A percentile compares a stretch with the other conserved stretches of the same genome.
Evolutionary conservation across 2,329 filamentous ascomycete genomes (phyloP).

Genomic region (Colletotrichum orchidophilum): DNA sequence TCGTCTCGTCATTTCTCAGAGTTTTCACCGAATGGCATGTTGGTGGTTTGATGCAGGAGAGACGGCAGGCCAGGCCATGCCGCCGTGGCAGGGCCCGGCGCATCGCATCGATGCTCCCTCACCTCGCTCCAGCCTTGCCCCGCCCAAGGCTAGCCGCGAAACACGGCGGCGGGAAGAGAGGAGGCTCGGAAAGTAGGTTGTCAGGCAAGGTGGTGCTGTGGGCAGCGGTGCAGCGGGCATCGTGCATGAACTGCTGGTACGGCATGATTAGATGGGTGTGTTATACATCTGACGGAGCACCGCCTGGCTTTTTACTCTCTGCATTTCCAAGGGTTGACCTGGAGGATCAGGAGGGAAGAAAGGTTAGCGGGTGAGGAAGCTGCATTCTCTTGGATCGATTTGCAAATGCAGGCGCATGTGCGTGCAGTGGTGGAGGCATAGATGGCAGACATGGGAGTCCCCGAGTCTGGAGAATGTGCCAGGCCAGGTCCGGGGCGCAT

Average conservation of each 20-base stretch:
- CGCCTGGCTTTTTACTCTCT: neutral
- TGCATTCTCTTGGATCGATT: slow-evolving; percentile 10
- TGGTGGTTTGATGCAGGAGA: slow-evolving; percentile 19
- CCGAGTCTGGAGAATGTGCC: slow-evolving; percentile 9
- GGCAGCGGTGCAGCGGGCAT: slow-evolving; percentile 29
- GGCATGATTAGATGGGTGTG: slow-evolving; percentile 25
- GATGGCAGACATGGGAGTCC: slow-evolving; percentile 33
- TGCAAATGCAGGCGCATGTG: slow-evolving; percentile 19
- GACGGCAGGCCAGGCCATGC: neutral
- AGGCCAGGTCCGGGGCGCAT: slow-evolving; percentile 31
- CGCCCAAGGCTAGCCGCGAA: slow-evolving; percentile 20
- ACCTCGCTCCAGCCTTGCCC: slow-evolving; percentile 12
- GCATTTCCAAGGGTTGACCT: slow-evolving; percentile 18
- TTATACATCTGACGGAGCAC: slow-evolving; percentile 31
- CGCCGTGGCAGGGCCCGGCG: slow-evolving; percentile 8
- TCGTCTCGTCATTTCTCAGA: slow-evolving; percentile 22
- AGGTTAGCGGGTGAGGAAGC: slow-evolving; percentile 25
- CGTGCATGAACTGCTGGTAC: slow-evolving; percentile 36
- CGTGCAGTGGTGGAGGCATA: slow-evolving; percentile 14
- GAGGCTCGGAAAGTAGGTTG: slow-evolving; percentile 14
- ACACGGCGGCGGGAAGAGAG: slow-evolving; percentile 11
- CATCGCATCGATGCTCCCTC: neutral
- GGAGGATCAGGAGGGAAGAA: neutral
- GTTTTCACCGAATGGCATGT: slow-evolving; percentile 14
- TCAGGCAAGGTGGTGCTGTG: neutral